Evolutionary conservation across 2,329 filamentous ascomycete genomes (phyloP), one percentile per base, ranked within the genome.

Genomic region (Arthrobotrys sphaeroides): DNA sequence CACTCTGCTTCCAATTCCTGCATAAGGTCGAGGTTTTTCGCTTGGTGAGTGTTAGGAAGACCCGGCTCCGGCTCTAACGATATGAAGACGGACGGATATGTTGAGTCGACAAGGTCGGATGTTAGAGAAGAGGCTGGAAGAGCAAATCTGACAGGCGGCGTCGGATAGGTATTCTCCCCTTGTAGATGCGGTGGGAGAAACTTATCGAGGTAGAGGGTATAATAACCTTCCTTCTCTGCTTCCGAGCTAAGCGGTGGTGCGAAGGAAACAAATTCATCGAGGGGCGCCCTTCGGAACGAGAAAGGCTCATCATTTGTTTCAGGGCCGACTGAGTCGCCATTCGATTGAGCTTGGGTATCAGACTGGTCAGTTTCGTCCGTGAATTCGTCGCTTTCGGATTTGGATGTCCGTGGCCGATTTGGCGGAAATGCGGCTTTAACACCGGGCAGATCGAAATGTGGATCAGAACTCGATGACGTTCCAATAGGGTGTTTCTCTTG

Each of bases 111-210:
- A 24, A 72, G 53, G 1, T 60, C 57, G 5, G 36, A 10, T 10
- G 62, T 20, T n/a, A 26, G 13, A 2, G 61, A 28, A 4, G 22
- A n/a, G 12, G n/a, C 24, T 20, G 53, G 18, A 43, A 24, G 7
- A 16, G 55, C 2, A 4, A 51, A 24, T 57, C 59, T 60, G 7
- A 75, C 22, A 13, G 72, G 72, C 10, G 72, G 72, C 3, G 64
- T 64, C 1, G 64, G 72, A 60, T 65, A 49, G 1, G 72, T 75
- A 18, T 75, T 75, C 20, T 43, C 40, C 3, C 38, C 22, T 18
- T 75, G 72, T 3, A 75, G 59, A 38, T 75, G 72, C 13, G 72
- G 72, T 1, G 72, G 72, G 10, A 75, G 40, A 16, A 75, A 75
- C 31, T 75, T 75, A 26, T 75, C 72, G 22, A 57, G 40, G 22